A percentile compares a stretch with the other conserved stretches of the same genome.
phyloP scores from a whole-genome alignment of 768 basidiomycete genomes.

The Clavulina sp. region DNA sequence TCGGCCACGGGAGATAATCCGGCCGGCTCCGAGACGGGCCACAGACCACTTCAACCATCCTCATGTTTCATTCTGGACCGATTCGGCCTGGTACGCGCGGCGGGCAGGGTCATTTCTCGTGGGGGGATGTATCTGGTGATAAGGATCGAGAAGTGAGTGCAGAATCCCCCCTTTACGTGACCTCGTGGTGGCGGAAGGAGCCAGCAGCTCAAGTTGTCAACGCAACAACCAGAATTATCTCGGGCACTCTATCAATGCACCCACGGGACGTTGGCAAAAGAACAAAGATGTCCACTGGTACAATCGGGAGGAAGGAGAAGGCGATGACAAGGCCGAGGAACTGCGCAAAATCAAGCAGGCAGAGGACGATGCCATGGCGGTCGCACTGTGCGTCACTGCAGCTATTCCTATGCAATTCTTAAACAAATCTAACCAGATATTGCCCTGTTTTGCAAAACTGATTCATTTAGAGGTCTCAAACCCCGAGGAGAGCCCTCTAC shows the following conservation, averaged over 20 bases:
- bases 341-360: slow-evolving; percentile 67
- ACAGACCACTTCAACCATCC: no score
- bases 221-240: slow-evolving; percentile 57
- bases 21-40: no score
- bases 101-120: slow-evolving; percentile 84
- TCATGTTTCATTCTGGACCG: no score
- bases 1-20: no score
- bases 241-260: slow-evolving; percentile 87
- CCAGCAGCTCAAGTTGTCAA: not conserved
- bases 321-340: slow-evolving; percentile 47
- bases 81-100: slow-evolving; percentile 67
- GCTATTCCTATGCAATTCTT: not conserved
- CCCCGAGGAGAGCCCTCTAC: slow-evolving; percentile 52
- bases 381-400: slow-evolving; percentile 41
- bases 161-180: not conserved
- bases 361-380: slow-evolving; percentile 73
- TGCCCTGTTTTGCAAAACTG: not conserved
- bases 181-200: not conserved
- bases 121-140: slow-evolving; percentile 78
- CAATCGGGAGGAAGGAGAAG: slow-evolving; percentile 35
- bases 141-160: slow-evolving; percentile 69
- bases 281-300: slow-evolving; percentile 98
- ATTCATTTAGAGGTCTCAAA: not conserved
- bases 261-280: slow-evolving; percentile 93
- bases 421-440: slow-evolving; percentile 5